Conservation (phyloP, 306 rosid species). For the Macrotyloma uniflorum region DNA sequence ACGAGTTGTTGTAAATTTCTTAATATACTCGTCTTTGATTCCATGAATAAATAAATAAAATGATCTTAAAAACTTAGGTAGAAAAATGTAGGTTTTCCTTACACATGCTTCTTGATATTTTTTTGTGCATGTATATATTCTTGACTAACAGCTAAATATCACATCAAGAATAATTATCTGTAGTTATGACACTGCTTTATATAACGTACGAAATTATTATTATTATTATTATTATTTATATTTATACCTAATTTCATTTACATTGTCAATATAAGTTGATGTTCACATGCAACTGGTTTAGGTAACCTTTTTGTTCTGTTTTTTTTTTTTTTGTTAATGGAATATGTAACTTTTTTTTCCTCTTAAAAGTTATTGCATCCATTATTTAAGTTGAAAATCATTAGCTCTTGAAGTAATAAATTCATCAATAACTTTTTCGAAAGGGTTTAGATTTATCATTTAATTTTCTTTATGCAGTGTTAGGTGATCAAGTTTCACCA, state of each 20-base stretch:
- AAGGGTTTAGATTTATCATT: neutral
- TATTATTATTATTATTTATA: too few relatives aligned
- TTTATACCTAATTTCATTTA: neutral
- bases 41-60: neutral
- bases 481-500: neutral
- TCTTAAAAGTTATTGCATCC: neutral
- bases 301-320: too few relatives aligned
- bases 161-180: constrained; percentile 3
- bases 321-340: neutral
- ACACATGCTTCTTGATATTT: neutral
- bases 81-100: neutral
- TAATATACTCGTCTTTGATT: too few relatives aligned
- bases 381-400: constrained; percentile 7
- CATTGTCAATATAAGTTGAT: neutral
- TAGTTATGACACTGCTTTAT: neutral
- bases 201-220: too few relatives aligned
- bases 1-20: too few relatives aligned
- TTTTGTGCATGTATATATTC: neutral
- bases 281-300: neutral
- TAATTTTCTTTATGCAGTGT: neutral
- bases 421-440: neutral
- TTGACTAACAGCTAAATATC: neutral
- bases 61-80: neutral
- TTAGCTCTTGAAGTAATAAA: constrained; percentile 13
- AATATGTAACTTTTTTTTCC: neutral